Base-by-base conservation (phyloP, 2,329 filamentous ascomycete genomes). In the Cladobotryum protrusum region DNA sequence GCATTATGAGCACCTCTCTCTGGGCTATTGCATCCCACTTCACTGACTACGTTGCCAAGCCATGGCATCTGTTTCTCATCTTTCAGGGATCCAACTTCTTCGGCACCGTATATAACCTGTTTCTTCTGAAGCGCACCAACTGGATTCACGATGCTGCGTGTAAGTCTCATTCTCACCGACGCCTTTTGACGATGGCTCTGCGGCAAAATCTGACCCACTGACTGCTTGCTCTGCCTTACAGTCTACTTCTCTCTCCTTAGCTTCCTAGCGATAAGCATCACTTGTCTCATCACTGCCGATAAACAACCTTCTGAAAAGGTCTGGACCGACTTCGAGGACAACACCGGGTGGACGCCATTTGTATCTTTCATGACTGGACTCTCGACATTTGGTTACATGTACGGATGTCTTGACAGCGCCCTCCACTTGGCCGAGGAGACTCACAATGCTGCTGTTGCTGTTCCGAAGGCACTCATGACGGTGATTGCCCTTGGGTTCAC, bases 371-470 rank as follows among this genome's bases (percentile, higher is more conserved):
- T 72, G 5, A 72, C 65, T 0, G 70, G 70, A 0, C 58, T 73
- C 5, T 57, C 67, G 12, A 67, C 65, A 20, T 62, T 67, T 0
- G 66, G 65, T 19, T 71, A 64, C 52, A 67, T 68, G 48, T 69
- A 64, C 55, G 63, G 62, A 6, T 67, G 68, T 0, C 52, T 69
- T 2, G 67, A 72, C 44, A 64, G 62, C 1, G 63, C 65, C 12
- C 59, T 69, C 13, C 67, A 71, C 54, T 56, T 71, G 36, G 66
- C 66, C 1, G 68, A 71, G 52, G 68, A 71, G 42, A 63, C 64
- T 20, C 61, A 56, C 0, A 52, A 62, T 42, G 57, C 67, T 3
- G 59, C 58, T 8, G 58, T 49, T 1, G 58, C 59, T 3, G 61
- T 69, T 3, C 68, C 67, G 0, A 57, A 57, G 36, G 66, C 66